Evolutionary conservation across 148 eudicot genomes (phyloP), one percentile per base, ranked within the genome.

Genomic region (Polygonum aviculare): DNA sequence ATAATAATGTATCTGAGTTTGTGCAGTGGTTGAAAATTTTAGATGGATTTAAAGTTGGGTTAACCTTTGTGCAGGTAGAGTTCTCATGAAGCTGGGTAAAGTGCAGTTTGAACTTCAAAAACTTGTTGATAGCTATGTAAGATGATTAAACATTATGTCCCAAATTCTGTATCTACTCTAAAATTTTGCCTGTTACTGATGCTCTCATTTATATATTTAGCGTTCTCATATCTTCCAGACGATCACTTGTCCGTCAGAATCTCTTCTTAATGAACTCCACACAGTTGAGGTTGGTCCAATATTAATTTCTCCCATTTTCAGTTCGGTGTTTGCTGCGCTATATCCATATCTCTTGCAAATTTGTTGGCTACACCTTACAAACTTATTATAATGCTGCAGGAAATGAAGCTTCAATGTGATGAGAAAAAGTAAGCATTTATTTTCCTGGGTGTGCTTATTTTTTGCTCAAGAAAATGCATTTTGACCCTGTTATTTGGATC

Each of bases 221-320:
- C 96, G 98, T 3, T 78, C 87, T 60, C 98, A 94, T 89, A 90
- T 94, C 67, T 74, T 77, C 75, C 90, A 80, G 81, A 94, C 98
- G 19, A 92, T 94, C 75, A 88, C 98, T 40, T 79, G 85, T 78
- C 98, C 98, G 54, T 94, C 98, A 48, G 97, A 92, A 84, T 94
- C 98, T 76, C 94, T 94, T 77, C 92, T 94, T 12, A 94, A 90
- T 78, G 96, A 94, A 82, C 89, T 94, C 62, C 94, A 79, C 38
- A 86, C 79, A 55, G 96, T 94, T 49, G 97, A 94, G 98, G 98
- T 94, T 77, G 69, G 90, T 75, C 72, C 71, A 69, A 69, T 41
- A 35, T 14, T 69, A 49, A 44, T 21, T 48, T 52, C 57, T 47
- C 50, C 45, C 50, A 12, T 40, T 45, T 50, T 74, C 50, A 21